Evolutionary conservation across 78 protist species (phyloP).

Genomic region (Dictyostelium firmibasis): DNA sequence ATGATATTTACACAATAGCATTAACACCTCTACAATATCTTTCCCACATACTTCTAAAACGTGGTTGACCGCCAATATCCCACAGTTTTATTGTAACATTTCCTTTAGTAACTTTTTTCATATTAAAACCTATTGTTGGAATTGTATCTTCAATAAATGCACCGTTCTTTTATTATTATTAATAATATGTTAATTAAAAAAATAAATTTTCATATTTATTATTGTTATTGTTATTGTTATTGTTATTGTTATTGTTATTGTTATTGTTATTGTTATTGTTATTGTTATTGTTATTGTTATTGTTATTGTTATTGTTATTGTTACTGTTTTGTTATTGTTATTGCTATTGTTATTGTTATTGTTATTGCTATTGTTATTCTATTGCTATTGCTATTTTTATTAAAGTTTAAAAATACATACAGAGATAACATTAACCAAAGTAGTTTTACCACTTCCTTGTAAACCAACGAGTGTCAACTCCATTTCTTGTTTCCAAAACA

Average conservation of each 20-base stretch:
- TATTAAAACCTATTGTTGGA: slow-evolving; percentile 98
- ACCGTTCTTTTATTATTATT: slow-evolving; percentile 54
- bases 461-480: slow-evolving; percentile 98
- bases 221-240: background rate
- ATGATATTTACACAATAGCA: slow-evolving; percentile 91
- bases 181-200: too few relatives aligned
- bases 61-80: slow-evolving; percentile 99
- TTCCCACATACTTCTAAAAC: slow-evolving; percentile 98
- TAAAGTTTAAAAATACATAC: slow-evolving; percentile 51
- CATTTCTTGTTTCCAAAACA: slow-evolving; percentile 97
- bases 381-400: background rate
- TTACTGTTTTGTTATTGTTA: background rate
- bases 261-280: background rate
- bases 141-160: slow-evolving; percentile 90
- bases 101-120: slow-evolving; percentile 96
- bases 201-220: too few relatives aligned
- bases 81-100: slow-evolving; percentile 93
- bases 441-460: slow-evolving; percentile 97
- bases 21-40: slow-evolving; percentile 97
- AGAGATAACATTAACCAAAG: slow-evolving; percentile 95
- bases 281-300: background rate
- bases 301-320: background rate
- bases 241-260: background rate
- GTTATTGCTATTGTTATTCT: background rate
- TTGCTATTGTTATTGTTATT: background rate